A percentile compares a stretch with the other conserved stretches of the same genome.
Conservation (phyloP, 1,139 yeast genomes). For the Candida freyschussii region DNA sequence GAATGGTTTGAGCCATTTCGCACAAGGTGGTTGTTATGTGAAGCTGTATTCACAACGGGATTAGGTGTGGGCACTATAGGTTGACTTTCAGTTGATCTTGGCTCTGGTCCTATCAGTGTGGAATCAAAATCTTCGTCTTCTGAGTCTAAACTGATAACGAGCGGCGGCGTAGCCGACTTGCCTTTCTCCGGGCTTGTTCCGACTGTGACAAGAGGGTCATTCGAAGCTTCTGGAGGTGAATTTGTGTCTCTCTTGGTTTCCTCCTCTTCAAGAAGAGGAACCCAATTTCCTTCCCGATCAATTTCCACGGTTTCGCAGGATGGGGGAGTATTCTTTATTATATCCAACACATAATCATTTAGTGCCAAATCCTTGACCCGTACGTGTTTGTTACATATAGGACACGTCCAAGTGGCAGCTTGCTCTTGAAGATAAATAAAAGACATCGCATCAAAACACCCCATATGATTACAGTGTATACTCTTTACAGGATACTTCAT, state of each 20-base stretch:
- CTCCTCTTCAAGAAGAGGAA: slow-evolving; percentile 31
- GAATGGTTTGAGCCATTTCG: too few relatives aligned
- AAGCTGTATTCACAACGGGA: too few relatives aligned
- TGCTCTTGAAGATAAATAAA: slow-evolving; percentile 57
- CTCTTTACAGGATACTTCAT: slow-evolving; percentile 60
- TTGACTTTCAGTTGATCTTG: background rate
- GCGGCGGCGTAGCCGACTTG: too few relatives aligned
- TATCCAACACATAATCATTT: slow-evolving; percentile 55
- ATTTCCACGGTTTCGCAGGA: slow-evolving; percentile 53
- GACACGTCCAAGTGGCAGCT: slow-evolving; percentile 65
- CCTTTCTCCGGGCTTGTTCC: too few relatives aligned
- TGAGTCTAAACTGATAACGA: slow-evolving; percentile 16
- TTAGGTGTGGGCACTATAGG: too few relatives aligned
- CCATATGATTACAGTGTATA: slow-evolving; percentile 57
- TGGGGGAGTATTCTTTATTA: slow-evolving; percentile 39
- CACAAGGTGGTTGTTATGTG: too few relatives aligned
- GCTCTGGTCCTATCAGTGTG: background rate
- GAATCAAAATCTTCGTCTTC: slow-evolving; percentile 15
- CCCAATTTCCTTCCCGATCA: slow-evolving; percentile 58
- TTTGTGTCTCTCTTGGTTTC: slow-evolving; percentile 12
- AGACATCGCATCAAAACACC: slow-evolving; percentile 64
- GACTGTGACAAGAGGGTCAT: too few relatives aligned
- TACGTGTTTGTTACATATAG: slow-evolving; percentile 48
- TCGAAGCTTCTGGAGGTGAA: background rate
- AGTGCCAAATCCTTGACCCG: slow-evolving; percentile 49